Evolutionary conservation across 768 basidiomycete species (phyloP), one percentile per base, ranked within the genome.

Genomic region (Termitomyces sp.): DNA sequence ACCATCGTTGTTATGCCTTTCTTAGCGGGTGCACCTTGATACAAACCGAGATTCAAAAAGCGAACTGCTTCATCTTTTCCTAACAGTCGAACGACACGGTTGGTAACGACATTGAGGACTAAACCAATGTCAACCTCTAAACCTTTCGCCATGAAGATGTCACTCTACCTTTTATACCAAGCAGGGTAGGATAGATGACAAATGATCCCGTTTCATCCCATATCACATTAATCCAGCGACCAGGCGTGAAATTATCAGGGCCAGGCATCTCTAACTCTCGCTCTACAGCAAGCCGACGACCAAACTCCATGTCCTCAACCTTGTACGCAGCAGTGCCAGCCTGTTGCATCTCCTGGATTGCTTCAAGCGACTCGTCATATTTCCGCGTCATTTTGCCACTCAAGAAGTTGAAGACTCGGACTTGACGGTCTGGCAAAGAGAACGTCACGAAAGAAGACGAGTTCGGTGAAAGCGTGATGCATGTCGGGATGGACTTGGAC

Each of bases 121-220:
- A 56, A 7, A 52, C 16, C 23, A 58, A 35, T 0, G 48, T 57
- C 30, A 58, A 46, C 4, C 4, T 60, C 18, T 6, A 40, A 49
- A 12, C 20, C 43, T 26, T 12, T 26, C 40, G 35, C 26, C 8
- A 4, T 41, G 48, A 32, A 41, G 43, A 1, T 50, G 14, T 48
- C 28, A 62, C 14, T 60, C 30, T 46, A 96, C 96, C 91, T 81
- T 99, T 99, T 65, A 99, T 89, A 2, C 97, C 97, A 47, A 98
- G 78, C 62, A 99, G 74, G 0, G 95, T 93, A 18, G 96, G 93
- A 68, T 98, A 99, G 35, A 99, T 72, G 20, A 98, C 78, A 69
- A 99, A 97, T 16, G 93, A 89, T 5, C 96, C 95, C 62, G 90
- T 95, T 73, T 99, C 97, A 68, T 99, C 97, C 95, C 95, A 99